Evolutionary conservation across 2,329 filamentous ascomycete genomes (phyloP).

Genomic region (Nemania sp.): DNA sequence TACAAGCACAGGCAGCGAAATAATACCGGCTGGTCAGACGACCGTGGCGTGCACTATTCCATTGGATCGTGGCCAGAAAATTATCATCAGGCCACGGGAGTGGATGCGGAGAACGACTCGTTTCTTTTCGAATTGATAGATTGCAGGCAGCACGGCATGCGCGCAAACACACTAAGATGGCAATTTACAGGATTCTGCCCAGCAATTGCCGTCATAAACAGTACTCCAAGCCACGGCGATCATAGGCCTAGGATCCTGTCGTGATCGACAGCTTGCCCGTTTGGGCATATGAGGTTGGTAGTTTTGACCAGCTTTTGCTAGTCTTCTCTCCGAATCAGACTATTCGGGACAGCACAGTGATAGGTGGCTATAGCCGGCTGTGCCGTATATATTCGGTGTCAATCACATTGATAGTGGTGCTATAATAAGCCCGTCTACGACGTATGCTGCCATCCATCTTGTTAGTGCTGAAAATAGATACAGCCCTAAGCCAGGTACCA

Average conservation of each 20-base stretch:
- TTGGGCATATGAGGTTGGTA: constrained; percentile 18
- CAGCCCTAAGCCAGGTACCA: constrained; percentile 3
- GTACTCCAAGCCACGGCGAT: background rate
- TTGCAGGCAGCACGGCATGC: background rate
- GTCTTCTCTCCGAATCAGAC: no score
- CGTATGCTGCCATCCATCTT: background rate
- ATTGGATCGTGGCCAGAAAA: background rate
- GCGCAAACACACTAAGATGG: constrained; percentile 14
- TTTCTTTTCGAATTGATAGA: background rate
- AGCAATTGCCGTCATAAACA: constrained; percentile 7
- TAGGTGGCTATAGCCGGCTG: constrained; percentile 5
- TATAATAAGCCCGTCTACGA: background rate
- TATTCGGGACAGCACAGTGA: no score
- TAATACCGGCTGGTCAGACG: constrained; percentile 9
- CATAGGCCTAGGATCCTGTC: background rate
- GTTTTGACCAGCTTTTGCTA: constrained; percentile 1
- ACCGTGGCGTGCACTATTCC: constrained; percentile 12
- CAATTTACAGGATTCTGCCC: constrained; percentile 13
- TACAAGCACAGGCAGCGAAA: constrained; percentile 14
- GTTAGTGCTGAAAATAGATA: constrained; percentile 19
- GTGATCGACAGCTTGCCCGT: constrained; percentile 20
- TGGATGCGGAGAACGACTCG: background rate
- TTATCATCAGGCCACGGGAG: background rate
- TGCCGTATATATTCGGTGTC: constrained; percentile 13
- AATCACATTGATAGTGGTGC: background rate